phyloP scores from a whole-genome alignment of 495 filamentous ascomycete species.

The Xylaria curta region DNA sequence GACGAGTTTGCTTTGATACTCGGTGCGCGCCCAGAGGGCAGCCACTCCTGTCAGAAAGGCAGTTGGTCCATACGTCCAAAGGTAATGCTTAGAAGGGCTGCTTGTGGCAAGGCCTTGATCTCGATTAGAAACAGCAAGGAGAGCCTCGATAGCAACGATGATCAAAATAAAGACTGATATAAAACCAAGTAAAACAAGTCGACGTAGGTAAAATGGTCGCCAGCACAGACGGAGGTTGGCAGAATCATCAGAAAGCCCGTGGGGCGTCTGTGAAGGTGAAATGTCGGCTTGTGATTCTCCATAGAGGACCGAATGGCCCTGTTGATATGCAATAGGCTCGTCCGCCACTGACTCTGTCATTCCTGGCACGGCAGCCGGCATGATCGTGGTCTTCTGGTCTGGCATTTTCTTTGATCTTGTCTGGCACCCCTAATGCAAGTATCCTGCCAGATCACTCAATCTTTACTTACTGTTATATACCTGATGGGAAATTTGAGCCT shows the following conservation, averaged over 20 bases:
- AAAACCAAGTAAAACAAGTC: constrained; percentile 10
- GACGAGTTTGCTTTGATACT: constrained; percentile 38
- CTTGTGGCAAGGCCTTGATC: constrained; percentile 26
- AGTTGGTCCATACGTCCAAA: constrained; percentile 45
- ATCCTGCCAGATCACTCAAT: background rate
- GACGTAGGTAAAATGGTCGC: constrained; percentile 42
- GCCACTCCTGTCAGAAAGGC: constrained; percentile 37
- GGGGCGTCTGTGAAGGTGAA: background rate
- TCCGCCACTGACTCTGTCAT: background rate
- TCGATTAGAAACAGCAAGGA: constrained; percentile 28
- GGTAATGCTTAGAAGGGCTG: constrained; percentile 30
- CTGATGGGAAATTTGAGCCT: background rate
- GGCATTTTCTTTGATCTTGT: background rate
- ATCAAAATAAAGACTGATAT: background rate
- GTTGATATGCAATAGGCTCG: background rate
- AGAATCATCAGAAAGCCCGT: background rate
- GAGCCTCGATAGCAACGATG: constrained; percentile 22
- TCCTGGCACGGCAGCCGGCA: background rate
- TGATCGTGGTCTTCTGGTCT: background rate
- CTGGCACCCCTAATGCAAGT: background rate
- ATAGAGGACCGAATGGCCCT: background rate
- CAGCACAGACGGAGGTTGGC: background rate
- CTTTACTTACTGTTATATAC: background rate
- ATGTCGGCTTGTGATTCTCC: background rate
- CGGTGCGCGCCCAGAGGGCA: constrained; percentile 38